Evolutionary conservation across 768 basidiomycete species (phyloP), one percentile per base, ranked within the genome.

Genomic region (Psilocybe azurescens): DNA sequence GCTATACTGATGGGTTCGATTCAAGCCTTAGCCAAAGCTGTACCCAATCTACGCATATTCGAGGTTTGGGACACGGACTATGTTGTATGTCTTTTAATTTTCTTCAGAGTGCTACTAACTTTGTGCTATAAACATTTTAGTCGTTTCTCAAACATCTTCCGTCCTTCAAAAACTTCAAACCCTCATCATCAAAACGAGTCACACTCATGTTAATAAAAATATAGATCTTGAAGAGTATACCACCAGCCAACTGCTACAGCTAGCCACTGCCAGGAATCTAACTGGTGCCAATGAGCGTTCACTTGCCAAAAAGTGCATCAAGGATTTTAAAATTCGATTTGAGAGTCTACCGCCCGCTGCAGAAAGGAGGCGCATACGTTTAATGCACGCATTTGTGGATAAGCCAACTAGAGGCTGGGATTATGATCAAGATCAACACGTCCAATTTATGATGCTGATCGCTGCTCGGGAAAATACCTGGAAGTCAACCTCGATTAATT

Each of bases 41-140:
- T 53, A n/a, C 66, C 66, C 16, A 67, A 65, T 29, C 33, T 69
- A 36, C 62, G 58, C 9, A 41, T 65, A n/a, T 60, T 67, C n/a
- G 66, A 65, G 29, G 24, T 66, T 20, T 32, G 38, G 52, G 41
- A 57, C 3, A 30, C 46, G 13, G 53, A 56, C 16, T 55, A 39
- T 38, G 46, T 48, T 7, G 47, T 56, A n/a, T 5, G 49, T n/a
- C 5, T 57, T 29, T 16, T 53, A 20, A 18, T 33, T 10, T 18
- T 18, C 10, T 50, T 56, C 39, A 10, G 10, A 24, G 14, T 36
- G 32, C 16, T 24, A 58, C 20, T 10, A 3, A 10, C 28, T 28
- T 29, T 33, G 9, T 20, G 38, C 36, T 16, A 10, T 8, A 14
- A 38, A 28, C 24, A 16, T 28, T 28, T 18, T 16, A 64, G 63